phyloP scores from a whole-genome alignment of 306 rosid species.

The Cyclanthera cordifolia region DNA sequence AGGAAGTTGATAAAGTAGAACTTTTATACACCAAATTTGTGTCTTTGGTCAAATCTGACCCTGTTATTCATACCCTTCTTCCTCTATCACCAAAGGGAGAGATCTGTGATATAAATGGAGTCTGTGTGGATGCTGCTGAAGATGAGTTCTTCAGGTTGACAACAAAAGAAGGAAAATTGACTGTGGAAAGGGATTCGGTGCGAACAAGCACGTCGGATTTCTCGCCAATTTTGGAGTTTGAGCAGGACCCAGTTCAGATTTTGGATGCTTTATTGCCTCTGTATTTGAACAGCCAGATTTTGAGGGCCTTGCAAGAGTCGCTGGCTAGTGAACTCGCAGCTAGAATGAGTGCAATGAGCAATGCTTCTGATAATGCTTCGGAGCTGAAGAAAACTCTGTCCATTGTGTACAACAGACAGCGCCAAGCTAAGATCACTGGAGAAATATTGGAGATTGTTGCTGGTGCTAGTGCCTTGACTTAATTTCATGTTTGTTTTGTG shows the following conservation, averaged over 20 bases:
- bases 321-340: slow-evolving; percentile 87
- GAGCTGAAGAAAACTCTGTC: slow-evolving; percentile 68
- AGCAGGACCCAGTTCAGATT: slow-evolving; percentile 91
- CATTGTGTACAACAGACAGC: slow-evolving; percentile 47
- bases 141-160: slow-evolving; percentile 81
- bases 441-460: slow-evolving; percentile 90
- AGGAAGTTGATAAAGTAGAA: slow-evolving; percentile 84
- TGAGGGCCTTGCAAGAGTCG: slow-evolving; percentile 87
- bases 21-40: slow-evolving; percentile 75
- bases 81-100: slow-evolving; percentile 89
- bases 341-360: slow-evolving; percentile 87
- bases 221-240: slow-evolving; percentile 64
- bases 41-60: slow-evolving; percentile 61
- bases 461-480: slow-evolving; percentile 52
- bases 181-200: slow-evolving; percentile 58
- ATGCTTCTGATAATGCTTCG: slow-evolving; percentile 54
- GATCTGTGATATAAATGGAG: slow-evolving; percentile 71
- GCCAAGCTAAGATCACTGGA: slow-evolving; percentile 84
- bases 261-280: slow-evolving; percentile 78
- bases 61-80: slow-evolving; percentile 72
- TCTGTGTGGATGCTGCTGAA: slow-evolving; percentile 80
- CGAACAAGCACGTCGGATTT: slow-evolving; percentile 44
- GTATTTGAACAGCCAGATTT: slow-evolving; percentile 75
- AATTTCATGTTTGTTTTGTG: slow-evolving; percentile 13
- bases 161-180: slow-evolving; percentile 77